Conservation (phyloP, 768 basidiomycete genomes). For the Termitomyces sp. region DNA sequence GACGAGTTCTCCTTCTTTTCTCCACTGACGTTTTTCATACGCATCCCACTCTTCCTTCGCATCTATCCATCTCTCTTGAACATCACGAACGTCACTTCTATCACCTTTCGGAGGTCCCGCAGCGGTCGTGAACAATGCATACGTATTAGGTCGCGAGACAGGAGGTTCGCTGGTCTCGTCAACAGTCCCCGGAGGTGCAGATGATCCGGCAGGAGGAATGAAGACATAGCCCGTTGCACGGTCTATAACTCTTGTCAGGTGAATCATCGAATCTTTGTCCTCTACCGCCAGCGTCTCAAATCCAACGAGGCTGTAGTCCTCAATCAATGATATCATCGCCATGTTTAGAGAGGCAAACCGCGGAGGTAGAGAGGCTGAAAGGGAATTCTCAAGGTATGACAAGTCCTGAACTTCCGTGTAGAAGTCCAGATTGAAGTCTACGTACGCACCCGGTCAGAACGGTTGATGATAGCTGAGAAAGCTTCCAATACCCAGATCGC, state of each 20-base stretch:
- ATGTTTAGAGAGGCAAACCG: constrained; percentile 79
- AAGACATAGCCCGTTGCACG: constrained; percentile 91
- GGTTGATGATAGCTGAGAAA: neutral
- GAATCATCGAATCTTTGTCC: constrained; percentile 95
- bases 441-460: constrained; percentile 2
- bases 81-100: constrained; percentile 57
- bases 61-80: constrained; percentile 95
- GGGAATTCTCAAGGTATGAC: constrained; percentile 74
- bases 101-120: constrained; percentile 47
- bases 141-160: constrained; percentile 54
- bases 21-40: constrained; percentile 73
- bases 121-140: constrained; percentile 63
- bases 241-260: constrained; percentile 79
- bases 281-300: constrained; percentile 98
- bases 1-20: constrained; percentile 60
- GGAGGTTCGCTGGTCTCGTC: constrained; percentile 29
- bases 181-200: constrained; percentile 29
- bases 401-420: constrained; percentile 98
- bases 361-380: constrained; percentile 54
- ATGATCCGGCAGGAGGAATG: constrained; percentile 44
- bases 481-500: constrained; percentile 70
- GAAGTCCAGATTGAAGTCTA: constrained; percentile 96
- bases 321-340: constrained; percentile 88
- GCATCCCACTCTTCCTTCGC: constrained; percentile 77
- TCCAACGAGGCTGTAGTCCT: constrained; percentile 88